Conservation (phyloP, 495 filamentous ascomycete genomes). For the Annulohypoxylon nitens region DNA sequence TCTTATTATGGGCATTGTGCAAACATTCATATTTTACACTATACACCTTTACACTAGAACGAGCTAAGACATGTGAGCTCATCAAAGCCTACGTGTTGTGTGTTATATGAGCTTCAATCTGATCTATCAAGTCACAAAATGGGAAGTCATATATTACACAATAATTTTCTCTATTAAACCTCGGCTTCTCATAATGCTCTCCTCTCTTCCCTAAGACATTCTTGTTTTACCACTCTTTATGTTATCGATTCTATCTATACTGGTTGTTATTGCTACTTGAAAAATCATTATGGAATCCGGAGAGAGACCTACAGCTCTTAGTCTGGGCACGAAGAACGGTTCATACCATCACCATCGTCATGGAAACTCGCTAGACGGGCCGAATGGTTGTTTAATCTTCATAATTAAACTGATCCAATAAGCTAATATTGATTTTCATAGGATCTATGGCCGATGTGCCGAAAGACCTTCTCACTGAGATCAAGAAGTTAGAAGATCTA, state of each 20-base stretch:
- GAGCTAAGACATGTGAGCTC: neutral
- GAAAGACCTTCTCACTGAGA: conserved; percentile 84
- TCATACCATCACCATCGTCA: conserved; percentile 35
- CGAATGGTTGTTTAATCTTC: conserved; percentile 31
- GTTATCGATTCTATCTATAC: conserved; percentile 11
- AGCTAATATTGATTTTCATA: conserved; percentile 46
- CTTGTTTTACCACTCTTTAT: neutral
- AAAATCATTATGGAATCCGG: conserved; percentile 28
- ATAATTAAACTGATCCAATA: neutral
- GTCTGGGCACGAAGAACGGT: conserved; percentile 19
- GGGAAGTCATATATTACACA: neutral
- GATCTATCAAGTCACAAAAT: neutral
- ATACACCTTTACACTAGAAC: neutral
- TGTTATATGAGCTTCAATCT: neutral
- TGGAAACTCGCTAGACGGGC: conserved; percentile 5
- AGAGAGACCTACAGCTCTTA: conserved; percentile 26
- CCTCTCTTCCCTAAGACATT: neutral
- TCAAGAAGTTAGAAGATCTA: conserved; percentile 84
- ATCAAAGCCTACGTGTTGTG: neutral
- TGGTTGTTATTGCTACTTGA: conserved; percentile 6
- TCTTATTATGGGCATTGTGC: conserved; percentile 4
- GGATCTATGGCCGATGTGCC: conserved; percentile 69
- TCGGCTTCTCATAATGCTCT: conserved; percentile 1
- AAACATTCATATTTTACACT: conserved; percentile 5
- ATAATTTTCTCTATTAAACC: neutral